Base-by-base conservation (phyloP, 805 yeast genomes). In the Cyberlindnera suaveolens region DNA sequence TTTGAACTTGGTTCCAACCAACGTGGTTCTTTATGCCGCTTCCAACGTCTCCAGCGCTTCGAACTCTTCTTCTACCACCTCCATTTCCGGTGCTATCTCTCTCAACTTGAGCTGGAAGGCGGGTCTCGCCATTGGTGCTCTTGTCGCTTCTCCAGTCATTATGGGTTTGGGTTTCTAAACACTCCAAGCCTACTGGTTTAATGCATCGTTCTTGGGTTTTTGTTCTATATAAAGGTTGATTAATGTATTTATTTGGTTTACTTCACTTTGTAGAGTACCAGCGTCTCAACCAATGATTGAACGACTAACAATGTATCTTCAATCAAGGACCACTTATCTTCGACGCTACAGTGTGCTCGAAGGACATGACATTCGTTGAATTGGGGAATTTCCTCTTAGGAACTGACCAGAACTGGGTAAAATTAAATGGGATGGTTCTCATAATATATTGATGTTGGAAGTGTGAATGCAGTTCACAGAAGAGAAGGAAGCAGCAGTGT, bases 101-200 rank as follows among this genome's bases (percentile, higher is more conserved):
- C 59, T 65, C 40, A 63, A 65, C 48, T 55, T 63, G 56, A 58
- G 66, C 40, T 62, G 74, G 74, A 62, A 68, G 49, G 58, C 63
- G 47, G 70, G 68, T 57, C 56, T 60, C 29, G 65, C 64, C 31
- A 49, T 67, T 47, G 68, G 67, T 54, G 67, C 66, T 39, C 56
- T 64, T 40, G 54, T 66, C 48, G 65, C 62, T 35, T 64, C 67
- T 40, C 67, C 71, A 42, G 60, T 64, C 50, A 48, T 65, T 38
- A 52, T 62, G 34, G 57, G 58, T 39, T 42, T 60, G 43, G 48
- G 44, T 23, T 37, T 44, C 36, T 39, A 38, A 43, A 18, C 16
- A 6, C 10, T 31, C 17, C 9, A 6, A 15, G 30, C n/a, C 11
- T 34, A 26, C 19, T 16, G 31, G 27, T 10, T 23, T 23, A 23